These are phyloP conservation scores for Aquilaria sinensis DNA, from an alignment of 345 rosid species.

Conservation along the genomic window DNA sequence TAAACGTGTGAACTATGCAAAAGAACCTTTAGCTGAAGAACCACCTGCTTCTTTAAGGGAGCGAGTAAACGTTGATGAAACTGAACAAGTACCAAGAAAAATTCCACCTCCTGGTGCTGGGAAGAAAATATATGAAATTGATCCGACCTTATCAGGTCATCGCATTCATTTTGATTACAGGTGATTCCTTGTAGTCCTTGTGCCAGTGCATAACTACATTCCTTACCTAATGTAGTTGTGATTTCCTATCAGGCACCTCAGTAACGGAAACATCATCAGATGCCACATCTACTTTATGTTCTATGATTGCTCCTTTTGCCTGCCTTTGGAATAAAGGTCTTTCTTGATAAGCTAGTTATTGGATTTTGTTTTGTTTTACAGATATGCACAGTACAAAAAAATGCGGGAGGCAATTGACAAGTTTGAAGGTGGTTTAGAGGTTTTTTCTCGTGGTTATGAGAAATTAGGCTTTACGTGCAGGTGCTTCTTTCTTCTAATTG, in stretches of 20 bases:
- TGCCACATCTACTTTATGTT: too few species aligned
- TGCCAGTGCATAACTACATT: background rate
- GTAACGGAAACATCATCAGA: too few species aligned
- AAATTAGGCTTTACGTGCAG: constrained; percentile 80
- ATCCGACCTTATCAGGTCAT: constrained; percentile 52
- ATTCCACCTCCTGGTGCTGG: constrained; percentile 78
- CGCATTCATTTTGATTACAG: constrained; percentile 81
- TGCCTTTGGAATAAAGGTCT: too few species aligned
- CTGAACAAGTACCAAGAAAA: constrained; percentile 28
- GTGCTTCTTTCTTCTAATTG: constrained; percentile 26
- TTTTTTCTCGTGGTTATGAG: constrained; percentile 91
- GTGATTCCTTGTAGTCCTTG: constrained; percentile 21
- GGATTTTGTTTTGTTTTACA: constrained; percentile 13
- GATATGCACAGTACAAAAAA: constrained; percentile 63
- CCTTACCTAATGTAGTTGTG: too few species aligned
- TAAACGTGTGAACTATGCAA: constrained; percentile 19
- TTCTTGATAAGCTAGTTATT: too few species aligned
- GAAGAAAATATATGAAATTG: constrained; percentile 77
- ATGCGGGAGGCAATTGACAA: constrained; percentile 64
- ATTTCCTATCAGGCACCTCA: too few species aligned
- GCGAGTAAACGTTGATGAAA: constrained; percentile 23
- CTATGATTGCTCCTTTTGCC: too few species aligned
- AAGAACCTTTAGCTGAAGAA: constrained; percentile 20
- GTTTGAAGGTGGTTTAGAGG: constrained; percentile 87
- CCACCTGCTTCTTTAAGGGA: constrained; percentile 20